phyloP scores from a whole-genome alignment of 441 rosid genomes.

The Erodium texanum region DNA sequence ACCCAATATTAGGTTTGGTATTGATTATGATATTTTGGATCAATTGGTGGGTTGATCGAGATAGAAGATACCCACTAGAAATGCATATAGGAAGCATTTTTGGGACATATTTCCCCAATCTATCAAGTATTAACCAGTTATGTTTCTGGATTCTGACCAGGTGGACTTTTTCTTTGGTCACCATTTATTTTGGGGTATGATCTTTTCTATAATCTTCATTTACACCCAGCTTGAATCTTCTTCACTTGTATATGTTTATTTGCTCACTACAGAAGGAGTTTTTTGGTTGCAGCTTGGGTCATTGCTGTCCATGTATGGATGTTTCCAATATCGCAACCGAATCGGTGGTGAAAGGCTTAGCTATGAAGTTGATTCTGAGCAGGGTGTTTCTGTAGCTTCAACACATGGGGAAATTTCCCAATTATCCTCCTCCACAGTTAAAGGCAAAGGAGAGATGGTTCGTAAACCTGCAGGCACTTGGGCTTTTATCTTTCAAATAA shows the following conservation, averaged over 20 bases:
- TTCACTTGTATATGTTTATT: conserved; percentile 6
- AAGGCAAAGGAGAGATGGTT: conserved; percentile 26
- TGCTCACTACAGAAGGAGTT: background rate
- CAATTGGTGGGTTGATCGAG: no score
- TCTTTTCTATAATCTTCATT: background rate
- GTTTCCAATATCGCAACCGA: conserved; percentile 55
- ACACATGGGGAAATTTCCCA: conserved; percentile 17
- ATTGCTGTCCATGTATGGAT: conserved; percentile 64
- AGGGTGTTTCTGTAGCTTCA: conserved; percentile 29
- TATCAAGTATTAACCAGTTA: background rate
- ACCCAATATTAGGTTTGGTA: background rate
- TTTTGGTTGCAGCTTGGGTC: conserved; percentile 55
- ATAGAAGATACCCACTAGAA: background rate
- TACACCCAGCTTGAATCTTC: conserved; percentile 5
- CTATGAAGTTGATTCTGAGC: conserved; percentile 64
- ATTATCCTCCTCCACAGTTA: conserved; percentile 19
- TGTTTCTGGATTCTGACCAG: conserved; percentile 35
- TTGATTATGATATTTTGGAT: background rate
- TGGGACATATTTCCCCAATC: no score
- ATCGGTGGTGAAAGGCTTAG: conserved; percentile 58
- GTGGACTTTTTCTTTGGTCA: conserved; percentile 75
- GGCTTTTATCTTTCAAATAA: conserved; percentile 63
- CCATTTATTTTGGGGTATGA: conserved; percentile 74
- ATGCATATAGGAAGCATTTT: background rate
- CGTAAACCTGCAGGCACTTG: conserved; percentile 47